phyloP scores from a whole-genome alignment of 2,329 filamentous ascomycete genomes.

The Hirsutella rhossiliensis region DNA sequence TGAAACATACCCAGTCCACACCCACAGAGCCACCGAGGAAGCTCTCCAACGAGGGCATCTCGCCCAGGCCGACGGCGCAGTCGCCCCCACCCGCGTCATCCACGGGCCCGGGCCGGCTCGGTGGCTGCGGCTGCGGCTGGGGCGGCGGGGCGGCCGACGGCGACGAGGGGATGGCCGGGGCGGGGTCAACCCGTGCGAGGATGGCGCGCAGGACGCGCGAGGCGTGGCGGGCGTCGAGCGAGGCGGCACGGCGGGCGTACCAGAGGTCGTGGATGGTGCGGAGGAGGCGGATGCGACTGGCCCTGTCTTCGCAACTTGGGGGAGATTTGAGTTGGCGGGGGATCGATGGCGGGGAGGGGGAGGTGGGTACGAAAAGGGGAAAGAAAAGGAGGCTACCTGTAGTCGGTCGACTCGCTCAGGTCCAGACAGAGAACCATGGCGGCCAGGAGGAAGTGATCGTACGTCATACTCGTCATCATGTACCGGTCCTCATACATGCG shows the following conservation, averaged over 20 bases:
- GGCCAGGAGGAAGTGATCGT: slow-evolving; percentile 46
- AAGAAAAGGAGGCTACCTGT: slow-evolving; percentile 15
- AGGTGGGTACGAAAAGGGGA: too few relatives aligned
- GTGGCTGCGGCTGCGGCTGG: too few relatives aligned
- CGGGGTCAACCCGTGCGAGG: slow-evolving; percentile 21
- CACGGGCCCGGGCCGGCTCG: background rate
- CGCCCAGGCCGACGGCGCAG: slow-evolving; percentile 16
- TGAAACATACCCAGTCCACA: slow-evolving; percentile 30
- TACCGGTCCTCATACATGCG: slow-evolving; percentile 38
- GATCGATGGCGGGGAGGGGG: too few relatives aligned
- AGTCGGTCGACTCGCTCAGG: slow-evolving; percentile 25
- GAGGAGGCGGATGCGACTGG: slow-evolving; percentile 22
- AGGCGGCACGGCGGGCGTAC: slow-evolving; percentile 23
- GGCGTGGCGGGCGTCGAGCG: slow-evolving; percentile 30
- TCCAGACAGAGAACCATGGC: slow-evolving; percentile 48
- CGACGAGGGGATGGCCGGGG: background rate
- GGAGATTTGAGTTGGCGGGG: too few relatives aligned
- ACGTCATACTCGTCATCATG: slow-evolving; percentile 38
- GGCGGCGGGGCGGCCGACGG: background rate
- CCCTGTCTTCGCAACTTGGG: slow-evolving; percentile 19
- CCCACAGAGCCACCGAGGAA: slow-evolving; percentile 20
- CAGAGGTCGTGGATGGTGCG: slow-evolving; percentile 29
- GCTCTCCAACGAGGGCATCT: slow-evolving; percentile 22
- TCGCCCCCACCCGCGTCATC: too few relatives aligned
- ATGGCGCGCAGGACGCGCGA: slow-evolving; percentile 29